Percentiles rank a stretch among this genome's conserved stretches.
Conservation (phyloP, 2,329 filamentous ascomycete genomes). For the Colletotrichum sp. region DNA sequence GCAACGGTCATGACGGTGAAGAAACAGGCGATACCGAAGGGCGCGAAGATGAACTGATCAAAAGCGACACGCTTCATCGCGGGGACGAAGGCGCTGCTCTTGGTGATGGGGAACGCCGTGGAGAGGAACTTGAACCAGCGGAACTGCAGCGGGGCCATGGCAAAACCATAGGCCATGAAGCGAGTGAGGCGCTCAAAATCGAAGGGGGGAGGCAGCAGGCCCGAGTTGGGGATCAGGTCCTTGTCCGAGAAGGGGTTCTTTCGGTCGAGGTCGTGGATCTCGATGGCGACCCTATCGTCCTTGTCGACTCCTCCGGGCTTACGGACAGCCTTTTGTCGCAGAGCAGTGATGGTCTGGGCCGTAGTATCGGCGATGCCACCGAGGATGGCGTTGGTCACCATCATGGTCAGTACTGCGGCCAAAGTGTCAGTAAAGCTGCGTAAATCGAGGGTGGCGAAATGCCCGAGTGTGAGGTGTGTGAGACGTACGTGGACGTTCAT, state of each 20-base stretch:
- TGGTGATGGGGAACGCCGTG: slow-evolving; percentile 82
- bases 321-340: slow-evolving; percentile 70
- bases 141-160: slow-evolving; percentile 94
- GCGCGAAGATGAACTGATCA: slow-evolving; percentile 93
- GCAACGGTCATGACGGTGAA: slow-evolving; percentile 97
- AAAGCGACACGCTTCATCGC: slow-evolving; percentile 90
- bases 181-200: slow-evolving; percentile 94
- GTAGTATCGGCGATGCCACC: slow-evolving; percentile 96
- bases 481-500: slow-evolving; percentile 77
- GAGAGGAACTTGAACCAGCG: slow-evolving; percentile 93
- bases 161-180: slow-evolving; percentile 97
- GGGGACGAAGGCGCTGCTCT: slow-evolving; percentile 74
- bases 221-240: slow-evolving; percentile 71
- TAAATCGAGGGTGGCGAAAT: background rate
- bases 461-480: background rate
- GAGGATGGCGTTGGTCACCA: slow-evolving; percentile 97
- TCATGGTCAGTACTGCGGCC: slow-evolving; percentile 85
- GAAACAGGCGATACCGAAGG: slow-evolving; percentile 84
- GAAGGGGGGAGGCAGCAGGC: slow-evolving; percentile 77
- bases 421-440: background rate
- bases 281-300: slow-evolving; percentile 79
- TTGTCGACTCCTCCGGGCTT: slow-evolving; percentile 65
- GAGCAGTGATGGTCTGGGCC: slow-evolving; percentile 88
- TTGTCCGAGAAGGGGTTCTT: slow-evolving; percentile 72
- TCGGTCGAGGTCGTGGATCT: slow-evolving; percentile 86